Evolutionary conservation across 192 early-diverging fungal genomes (phyloP).

Genomic region (Entrophospora sp.): DNA sequence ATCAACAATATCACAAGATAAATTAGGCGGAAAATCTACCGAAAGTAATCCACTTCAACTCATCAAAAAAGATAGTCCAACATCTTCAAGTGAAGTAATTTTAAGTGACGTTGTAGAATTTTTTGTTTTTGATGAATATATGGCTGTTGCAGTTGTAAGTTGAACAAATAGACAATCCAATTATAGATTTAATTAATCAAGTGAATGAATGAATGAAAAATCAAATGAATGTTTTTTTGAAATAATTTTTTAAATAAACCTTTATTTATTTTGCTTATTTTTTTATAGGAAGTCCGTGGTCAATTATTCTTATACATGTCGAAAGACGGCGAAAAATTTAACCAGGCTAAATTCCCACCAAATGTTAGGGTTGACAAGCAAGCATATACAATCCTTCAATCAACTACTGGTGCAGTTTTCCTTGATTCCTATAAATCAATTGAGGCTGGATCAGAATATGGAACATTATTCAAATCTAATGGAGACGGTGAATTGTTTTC

Average conservation of each 20-base stretch:
- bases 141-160: conserved; percentile 57
- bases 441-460: conserved; percentile 43
- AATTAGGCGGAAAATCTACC: conserved; percentile 28
- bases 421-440: conserved; percentile 65
- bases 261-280: neutral
- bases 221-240: neutral
- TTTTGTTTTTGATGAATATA: conserved; percentile 63
- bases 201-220: no score
- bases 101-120: conserved; percentile 59
- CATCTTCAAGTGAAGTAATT: conserved; percentile 28
- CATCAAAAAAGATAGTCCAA: conserved; percentile 38
- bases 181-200: neutral
- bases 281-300: conserved; percentile 27
- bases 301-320: conserved; percentile 64
- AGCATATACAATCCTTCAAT: conserved; percentile 82
- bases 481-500: conserved; percentile 75
- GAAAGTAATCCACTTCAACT: conserved; percentile 64
- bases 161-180: neutral
- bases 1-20: conserved; percentile 38
- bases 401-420: conserved; percentile 67
- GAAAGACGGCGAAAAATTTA: conserved; percentile 63
- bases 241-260: neutral
- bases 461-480: conserved; percentile 83
- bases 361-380: conserved; percentile 60
- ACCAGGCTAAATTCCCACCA: conserved; percentile 77